Conservation (phyloP, 164 flowering plant genomes). For the Vitis cinerea region DNA sequence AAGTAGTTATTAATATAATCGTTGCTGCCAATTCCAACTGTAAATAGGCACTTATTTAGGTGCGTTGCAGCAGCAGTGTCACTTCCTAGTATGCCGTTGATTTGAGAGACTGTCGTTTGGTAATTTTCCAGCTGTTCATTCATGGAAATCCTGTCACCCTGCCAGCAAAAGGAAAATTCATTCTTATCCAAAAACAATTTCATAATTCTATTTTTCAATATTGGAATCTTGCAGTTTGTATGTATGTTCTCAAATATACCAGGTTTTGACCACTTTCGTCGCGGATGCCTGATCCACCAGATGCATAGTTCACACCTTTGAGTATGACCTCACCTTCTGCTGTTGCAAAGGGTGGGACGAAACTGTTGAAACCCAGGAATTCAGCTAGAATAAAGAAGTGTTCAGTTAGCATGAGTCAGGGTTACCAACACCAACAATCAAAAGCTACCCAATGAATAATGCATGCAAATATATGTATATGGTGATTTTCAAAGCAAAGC, state of each 20-base stretch:
- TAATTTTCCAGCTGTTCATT: slow-evolving; percentile 21
- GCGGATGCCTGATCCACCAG: slow-evolving; percentile 38
- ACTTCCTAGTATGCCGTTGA: slow-evolving; percentile 1
- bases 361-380: slow-evolving; percentile 28
- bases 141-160: slow-evolving; percentile 23
- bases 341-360: slow-evolving; percentile 23
- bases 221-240: not conserved
- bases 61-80: not conserved
- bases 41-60: slow-evolving; percentile 28
- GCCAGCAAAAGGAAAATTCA: not conserved
- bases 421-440: no score
- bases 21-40: slow-evolving; percentile 31
- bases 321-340: slow-evolving; percentile 11
- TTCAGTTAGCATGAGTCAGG: no score
- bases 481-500: no score
- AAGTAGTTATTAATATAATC: slow-evolving; percentile 45
- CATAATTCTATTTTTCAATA: no score
- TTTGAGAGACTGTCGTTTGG: slow-evolving; percentile 2
- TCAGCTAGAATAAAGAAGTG: slow-evolving; percentile 17
- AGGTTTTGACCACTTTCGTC: slow-evolving; percentile 29
- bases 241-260: slow-evolving; percentile 6
- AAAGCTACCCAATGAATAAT: no score
- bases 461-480: no score
- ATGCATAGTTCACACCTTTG: slow-evolving; percentile 43
- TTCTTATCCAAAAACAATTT: not conserved